Evolutionary conservation across 106 monocot genomes (phyloP).

Genomic region (Dendrobium chrysotoxum): DNA sequence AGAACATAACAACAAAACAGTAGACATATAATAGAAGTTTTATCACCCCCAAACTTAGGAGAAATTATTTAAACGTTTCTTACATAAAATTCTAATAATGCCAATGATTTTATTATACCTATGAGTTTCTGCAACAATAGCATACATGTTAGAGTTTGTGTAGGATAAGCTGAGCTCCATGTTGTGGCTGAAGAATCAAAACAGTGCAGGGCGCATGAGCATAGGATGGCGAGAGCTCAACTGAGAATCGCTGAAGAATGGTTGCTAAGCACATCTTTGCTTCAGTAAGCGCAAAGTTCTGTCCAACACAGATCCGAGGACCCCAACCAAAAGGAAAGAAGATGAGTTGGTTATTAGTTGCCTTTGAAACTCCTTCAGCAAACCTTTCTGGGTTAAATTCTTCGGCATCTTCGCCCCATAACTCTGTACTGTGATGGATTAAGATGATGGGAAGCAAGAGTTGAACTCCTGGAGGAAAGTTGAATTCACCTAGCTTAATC

Average conservation of each 20-base stretch:
- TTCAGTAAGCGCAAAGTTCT: constrained; percentile 63
- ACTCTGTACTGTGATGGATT: constrained; percentile 10
- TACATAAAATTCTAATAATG: too few relatives aligned
- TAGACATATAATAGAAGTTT: too few relatives aligned
- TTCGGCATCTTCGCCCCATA: constrained; percentile 24
- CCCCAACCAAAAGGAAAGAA: constrained; percentile 77
- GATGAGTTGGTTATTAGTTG: constrained; percentile 12
- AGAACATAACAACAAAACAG: too few relatives aligned
- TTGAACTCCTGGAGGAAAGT: constrained; percentile 9
- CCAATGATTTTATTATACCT: too few relatives aligned
- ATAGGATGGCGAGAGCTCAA: constrained; percentile 49
- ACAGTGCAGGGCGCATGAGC: constrained; percentile 41
- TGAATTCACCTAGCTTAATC: constrained; percentile 11
- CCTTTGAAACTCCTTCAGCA: constrained; percentile 11
- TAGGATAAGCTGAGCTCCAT: constrained; percentile 52
- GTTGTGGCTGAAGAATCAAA: constrained; percentile 42
- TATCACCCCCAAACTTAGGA: too few relatives aligned
- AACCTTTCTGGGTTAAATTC: constrained; percentile 31
- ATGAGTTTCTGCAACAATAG: neutral
- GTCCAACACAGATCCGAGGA: constrained; percentile 64
- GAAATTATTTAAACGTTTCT: too few relatives aligned
- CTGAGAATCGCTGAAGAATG: constrained; percentile 44
- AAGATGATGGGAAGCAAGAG: constrained; percentile 6
- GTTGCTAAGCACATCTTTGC: constrained; percentile 50
- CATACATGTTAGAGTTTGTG: constrained; percentile 1